A percentile compares a stretch with the other conserved stretches of the same genome.
Evolutionary conservation across 805 yeast genomes (phyloP).

Genomic region (Saturnispora sekii): DNA sequence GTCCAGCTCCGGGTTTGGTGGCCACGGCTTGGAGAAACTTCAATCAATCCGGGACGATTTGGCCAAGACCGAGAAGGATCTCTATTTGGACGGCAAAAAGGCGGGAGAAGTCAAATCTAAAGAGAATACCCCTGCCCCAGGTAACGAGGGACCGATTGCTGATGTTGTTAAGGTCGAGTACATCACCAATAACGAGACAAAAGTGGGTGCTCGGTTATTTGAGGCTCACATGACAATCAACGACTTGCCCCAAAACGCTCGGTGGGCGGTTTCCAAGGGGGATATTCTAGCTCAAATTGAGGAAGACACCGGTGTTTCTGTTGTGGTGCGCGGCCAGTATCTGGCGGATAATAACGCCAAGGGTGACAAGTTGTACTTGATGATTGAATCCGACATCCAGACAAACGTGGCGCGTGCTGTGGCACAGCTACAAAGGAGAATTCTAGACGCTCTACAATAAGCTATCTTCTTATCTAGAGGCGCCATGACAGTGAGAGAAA

Average conservation of each 20-base stretch:
- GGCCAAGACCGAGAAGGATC: conserved; percentile 39
- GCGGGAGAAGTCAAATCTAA: conserved; percentile 9
- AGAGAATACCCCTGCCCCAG: conserved; percentile 10
- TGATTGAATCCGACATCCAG: conserved; percentile 67
- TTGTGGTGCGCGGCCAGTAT: conserved; percentile 74
- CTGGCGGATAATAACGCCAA: conserved; percentile 43
- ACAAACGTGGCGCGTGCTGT: conserved; percentile 51
- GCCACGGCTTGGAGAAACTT: conserved; percentile 76
- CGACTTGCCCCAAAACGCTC: conserved; percentile 71
- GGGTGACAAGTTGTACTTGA: conserved; percentile 66
- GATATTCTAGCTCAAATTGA: conserved; percentile 53
- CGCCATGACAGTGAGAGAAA: conserved; percentile 13
- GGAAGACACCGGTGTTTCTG: conserved; percentile 64
- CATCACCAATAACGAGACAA: conserved; percentile 3
- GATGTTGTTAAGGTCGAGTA: conserved; percentile 4
- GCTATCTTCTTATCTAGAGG: not conserved
- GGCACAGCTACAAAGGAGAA: conserved; percentile 17
- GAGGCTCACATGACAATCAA: conserved; percentile 48
- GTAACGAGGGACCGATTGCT: not conserved
- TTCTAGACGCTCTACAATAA: conserved; percentile 4
- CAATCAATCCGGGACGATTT: conserved; percentile 50
- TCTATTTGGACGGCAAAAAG: conserved; percentile 34
- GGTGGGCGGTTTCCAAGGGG: conserved; percentile 70
- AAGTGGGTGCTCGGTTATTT: conserved; percentile 6
- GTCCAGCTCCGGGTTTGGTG: conserved; percentile 78